phyloP scores from a whole-genome alignment of 2,329 filamentous ascomycete species.

The Trichoderma sp. region DNA sequence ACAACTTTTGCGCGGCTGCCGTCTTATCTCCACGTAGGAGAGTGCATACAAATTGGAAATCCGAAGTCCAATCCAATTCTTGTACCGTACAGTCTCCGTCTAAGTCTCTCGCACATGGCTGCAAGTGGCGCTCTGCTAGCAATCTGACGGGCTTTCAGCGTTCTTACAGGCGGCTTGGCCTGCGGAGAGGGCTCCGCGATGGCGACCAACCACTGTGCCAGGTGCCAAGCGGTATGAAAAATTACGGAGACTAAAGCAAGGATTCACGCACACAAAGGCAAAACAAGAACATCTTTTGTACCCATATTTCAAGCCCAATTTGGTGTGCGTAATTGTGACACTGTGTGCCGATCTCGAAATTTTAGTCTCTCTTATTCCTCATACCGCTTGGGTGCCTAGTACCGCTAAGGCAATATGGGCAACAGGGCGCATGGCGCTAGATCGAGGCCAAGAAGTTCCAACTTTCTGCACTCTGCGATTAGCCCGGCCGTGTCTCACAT shows the following conservation, averaged over 20 bases:
- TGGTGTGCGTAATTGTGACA: no score
- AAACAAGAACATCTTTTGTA: no score
- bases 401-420: not conserved
- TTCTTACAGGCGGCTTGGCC: not conserved
- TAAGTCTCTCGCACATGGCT: not conserved
- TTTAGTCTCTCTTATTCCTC: no score
- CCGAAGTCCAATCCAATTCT: not conserved
- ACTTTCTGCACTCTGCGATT: not conserved
- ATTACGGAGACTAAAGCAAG: no score
- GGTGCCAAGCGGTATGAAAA: no score
- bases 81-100: not conserved
- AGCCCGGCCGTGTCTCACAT: not conserved
- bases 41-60: not conserved
- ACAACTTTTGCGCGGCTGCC: not conserved
- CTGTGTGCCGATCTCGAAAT: no score
- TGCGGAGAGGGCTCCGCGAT: constrained; percentile 10
- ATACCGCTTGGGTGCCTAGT: no score
- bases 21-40: not conserved
- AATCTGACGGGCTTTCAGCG: constrained; percentile 14
- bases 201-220: constrained; percentile 5
- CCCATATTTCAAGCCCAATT: no score
- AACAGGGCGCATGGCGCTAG: not conserved
- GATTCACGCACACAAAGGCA: no score
- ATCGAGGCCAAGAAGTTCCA: not conserved
- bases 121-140: not conserved